These are phyloP conservation scores for Cylindrotheca closterium DNA, from an alignment of 108 stramenopile species.

Conservation along the genomic window DNA sequence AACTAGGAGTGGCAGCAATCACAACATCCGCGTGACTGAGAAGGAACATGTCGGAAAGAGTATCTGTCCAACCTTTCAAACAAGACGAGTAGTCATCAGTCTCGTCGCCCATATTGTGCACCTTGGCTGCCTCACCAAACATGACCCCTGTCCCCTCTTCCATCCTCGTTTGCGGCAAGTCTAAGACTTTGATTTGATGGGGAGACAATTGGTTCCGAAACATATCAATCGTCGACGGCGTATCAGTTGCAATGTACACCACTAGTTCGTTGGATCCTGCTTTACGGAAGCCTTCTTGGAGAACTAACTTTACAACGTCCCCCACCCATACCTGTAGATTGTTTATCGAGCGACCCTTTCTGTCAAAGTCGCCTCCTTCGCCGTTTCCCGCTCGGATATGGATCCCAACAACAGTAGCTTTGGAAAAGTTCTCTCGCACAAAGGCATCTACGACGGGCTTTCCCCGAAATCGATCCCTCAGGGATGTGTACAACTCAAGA, in stretches of 20 bases:
- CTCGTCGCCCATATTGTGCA: neutral
- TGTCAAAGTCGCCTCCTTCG: conserved; percentile 41
- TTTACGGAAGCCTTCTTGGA: conserved; percentile 8
- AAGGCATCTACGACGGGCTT: conserved; percentile 18
- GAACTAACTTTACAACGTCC: conserved; percentile 8
- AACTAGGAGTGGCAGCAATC: conserved; percentile 34
- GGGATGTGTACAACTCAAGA: conserved; percentile 22
- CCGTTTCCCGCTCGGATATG: conserved; percentile 65
- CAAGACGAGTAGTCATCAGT: conserved; percentile 16
- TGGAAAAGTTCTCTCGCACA: conserved; percentile 8
- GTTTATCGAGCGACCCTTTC: conserved; percentile 33
- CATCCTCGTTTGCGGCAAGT: conserved; percentile 9
- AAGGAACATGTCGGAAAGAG: conserved; percentile 41
- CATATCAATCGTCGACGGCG: conserved; percentile 26
- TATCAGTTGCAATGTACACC: conserved; percentile 57
- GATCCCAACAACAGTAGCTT: conserved; percentile 35
- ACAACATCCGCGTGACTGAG: conserved; percentile 51
- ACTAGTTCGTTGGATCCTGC: conserved; percentile 15
- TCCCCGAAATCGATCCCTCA: conserved; percentile 26
- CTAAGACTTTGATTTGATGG: conserved; percentile 12
- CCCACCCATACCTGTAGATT: conserved; percentile 16
- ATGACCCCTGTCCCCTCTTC: conserved; percentile 24
- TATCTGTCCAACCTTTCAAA: conserved; percentile 36
- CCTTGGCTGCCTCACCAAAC: conserved; percentile 23
- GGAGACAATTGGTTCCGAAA: conserved; percentile 21